Evolutionary conservation across 2,329 filamentous ascomycete genomes (phyloP), one percentile per base, ranked within the genome.

Genomic region (Penicillium sp.): DNA sequence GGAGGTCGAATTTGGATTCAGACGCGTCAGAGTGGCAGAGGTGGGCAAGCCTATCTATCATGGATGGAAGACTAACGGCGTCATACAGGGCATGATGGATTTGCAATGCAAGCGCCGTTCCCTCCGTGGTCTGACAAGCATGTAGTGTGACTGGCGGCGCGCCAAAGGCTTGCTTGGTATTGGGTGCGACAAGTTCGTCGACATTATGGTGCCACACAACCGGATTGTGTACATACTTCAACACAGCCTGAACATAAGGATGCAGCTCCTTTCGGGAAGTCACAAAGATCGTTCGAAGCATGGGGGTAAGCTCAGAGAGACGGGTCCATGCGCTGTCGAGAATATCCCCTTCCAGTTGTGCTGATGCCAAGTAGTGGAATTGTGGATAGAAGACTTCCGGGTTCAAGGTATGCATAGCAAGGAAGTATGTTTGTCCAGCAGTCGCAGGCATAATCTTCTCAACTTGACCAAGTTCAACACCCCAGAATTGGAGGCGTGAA

Each of bases 21-120:
- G 51, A 14, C 11, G 52, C 39, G 6, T 28, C 18, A 34, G 56
- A 60, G 31, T 57, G 69, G 68, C 64, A 82, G 28, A 72, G 53
- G 4, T 58, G 51, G 50, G 75, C 66, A 10, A 85, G 68, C 32
- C 77, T 68, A 11, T 75, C 62, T 18, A 89, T 70, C 5, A 95
- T 69, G 0, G 76, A 63, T 0, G 83, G 79, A 4, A 96, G 72
- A 57, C 87, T 93, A 49, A 94, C 76, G 5, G 84, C 89, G 64
- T 96, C 91, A 61, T 96, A 97, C 0, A 96, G 74, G 0, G 87
- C 86, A 64, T 97, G 90, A 52, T 95, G 89, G 4, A 96, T 84
- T 22, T 74, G 74, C 4, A 89, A 72, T 2, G 77, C 69, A 37
- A 69, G 46, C 6, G 56, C 49, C 54, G 69, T 72, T 13, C 65